phyloP scores from a whole-genome alignment of 2,329 filamentous ascomycete genomes.

The Neonectria punicea region DNA sequence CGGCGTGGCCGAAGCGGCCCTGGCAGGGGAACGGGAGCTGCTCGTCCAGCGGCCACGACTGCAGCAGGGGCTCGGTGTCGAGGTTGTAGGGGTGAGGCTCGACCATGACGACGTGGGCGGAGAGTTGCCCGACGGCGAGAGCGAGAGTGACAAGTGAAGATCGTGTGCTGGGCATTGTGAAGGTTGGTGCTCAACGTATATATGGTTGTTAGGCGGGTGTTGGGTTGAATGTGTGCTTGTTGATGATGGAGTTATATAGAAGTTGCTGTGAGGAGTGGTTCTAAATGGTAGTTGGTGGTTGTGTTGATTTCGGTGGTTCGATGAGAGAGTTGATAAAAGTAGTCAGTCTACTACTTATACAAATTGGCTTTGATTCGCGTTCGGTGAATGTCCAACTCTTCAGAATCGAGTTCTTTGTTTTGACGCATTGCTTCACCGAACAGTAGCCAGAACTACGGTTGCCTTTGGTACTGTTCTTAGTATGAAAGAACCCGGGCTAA shows the following conservation, averaged over 20 bases:
- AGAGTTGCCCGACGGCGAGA: conserved; percentile 7
- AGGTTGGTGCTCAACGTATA: no score
- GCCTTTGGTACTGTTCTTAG: neutral
- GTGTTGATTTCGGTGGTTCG: neutral
- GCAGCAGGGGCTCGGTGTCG: conserved; percentile 37
- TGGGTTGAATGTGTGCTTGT: neutral
- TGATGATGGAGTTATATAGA: neutral
- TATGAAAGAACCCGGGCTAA: neutral
- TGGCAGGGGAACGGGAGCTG: conserved; percentile 41
- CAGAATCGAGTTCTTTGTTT: neutral
- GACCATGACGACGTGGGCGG: conserved; percentile 40
- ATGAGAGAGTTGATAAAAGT: neutral
- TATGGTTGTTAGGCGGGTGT: no score
- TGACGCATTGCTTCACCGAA: neutral
- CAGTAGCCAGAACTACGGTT: neutral
- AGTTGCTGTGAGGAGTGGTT: neutral
- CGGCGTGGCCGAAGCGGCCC: conserved; percentile 30
- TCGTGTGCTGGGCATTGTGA: neutral
- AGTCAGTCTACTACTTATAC: neutral
- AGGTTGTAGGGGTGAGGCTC: conserved; percentile 46
- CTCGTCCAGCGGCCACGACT: conserved; percentile 34
- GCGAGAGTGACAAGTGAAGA: conserved; percentile 8
- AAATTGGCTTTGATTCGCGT: neutral
- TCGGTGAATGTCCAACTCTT: neutral
- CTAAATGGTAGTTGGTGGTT: neutral